Evolutionary conservation across 2,329 filamentous ascomycete genomes (phyloP), one percentile per base, ranked within the genome.

Genomic region (Raffaelea deltoideospora): DNA sequence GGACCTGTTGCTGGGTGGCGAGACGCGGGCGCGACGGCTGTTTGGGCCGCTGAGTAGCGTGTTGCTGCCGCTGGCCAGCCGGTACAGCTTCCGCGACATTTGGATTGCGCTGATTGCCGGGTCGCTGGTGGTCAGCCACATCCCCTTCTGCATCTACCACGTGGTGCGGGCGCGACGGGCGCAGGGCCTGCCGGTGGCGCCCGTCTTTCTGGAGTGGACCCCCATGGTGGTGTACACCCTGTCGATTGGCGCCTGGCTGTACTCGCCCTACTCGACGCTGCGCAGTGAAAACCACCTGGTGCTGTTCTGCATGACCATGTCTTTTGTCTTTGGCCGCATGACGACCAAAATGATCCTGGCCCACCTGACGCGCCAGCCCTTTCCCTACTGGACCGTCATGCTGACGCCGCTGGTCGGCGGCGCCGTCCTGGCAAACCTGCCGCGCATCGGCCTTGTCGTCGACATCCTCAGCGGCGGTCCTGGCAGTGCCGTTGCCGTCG

Each of bases 341-440:
- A 96, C 90, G 0, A 98, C 90, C 28, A 98, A 96, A 65, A 96
- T 96, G 58, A 98, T 98, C 53, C 76, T 98, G 15, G 88, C 90
- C 3, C 90, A 98, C 57, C 67, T 98, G 35, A 90, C 90, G 2
- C 76, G 76, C 44, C 90, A 96, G 56, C 83, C 88, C 4, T 98
- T 96, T 60, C 90, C 90, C 2, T 92, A 83, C 68, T 96, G 87
- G 86, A 96, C 90, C 10, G 71, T 90, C 34, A 82, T 96, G 71
- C 68, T 96, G 27, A 75, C 72, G 24, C 90, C 90, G 8, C 75
- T 98, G 28, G 69, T 95, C 33, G 81, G 82, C 35, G 90, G 90
- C 37, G 87, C 86, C 7, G 50, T 88, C 2, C 61, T 96, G 29
- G 79, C 73, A 18, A 95, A 96, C 59, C 61, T 94, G 38, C 88